These are phyloP conservation scores for Eucalyptus polybractea DNA, from an alignment of 345 rosid species.

Conservation along the genomic window DNA sequence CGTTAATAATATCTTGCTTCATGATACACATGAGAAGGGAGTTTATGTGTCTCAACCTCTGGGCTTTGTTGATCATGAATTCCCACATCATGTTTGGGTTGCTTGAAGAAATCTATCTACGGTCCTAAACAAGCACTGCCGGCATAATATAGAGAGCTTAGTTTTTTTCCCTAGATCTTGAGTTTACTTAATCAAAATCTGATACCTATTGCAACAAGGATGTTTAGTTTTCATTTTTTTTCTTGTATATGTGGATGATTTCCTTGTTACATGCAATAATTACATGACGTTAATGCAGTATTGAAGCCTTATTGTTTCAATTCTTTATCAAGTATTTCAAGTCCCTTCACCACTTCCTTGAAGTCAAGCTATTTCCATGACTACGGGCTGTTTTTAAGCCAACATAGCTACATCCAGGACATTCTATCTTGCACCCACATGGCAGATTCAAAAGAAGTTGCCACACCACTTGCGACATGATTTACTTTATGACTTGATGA, in stretches of 20 bases:
- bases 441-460: background rate
- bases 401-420: too few species aligned
- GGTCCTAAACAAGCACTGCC: too few species aligned
- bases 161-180: too few species aligned
- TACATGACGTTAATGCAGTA: background rate
- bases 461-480: background rate
- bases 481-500: background rate
- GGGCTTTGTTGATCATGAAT: too few species aligned
- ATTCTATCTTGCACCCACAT: background rate
- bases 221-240: rapidly evolving
- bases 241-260: background rate
- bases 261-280: background rate
- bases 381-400: background rate
- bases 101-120: too few species aligned
- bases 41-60: too few species aligned
- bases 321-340: background rate
- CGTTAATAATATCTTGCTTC: too few species aligned
- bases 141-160: too few species aligned
- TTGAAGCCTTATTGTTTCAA: background rate
- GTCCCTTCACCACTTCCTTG: background rate
- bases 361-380: background rate
- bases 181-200: too few species aligned
- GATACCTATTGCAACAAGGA: too few species aligned
- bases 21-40: too few species aligned
- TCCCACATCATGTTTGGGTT: too few species aligned